phyloP scores from a whole-genome alignment of 129 eudicot species.

The Scalesia atractyloides region DNA sequence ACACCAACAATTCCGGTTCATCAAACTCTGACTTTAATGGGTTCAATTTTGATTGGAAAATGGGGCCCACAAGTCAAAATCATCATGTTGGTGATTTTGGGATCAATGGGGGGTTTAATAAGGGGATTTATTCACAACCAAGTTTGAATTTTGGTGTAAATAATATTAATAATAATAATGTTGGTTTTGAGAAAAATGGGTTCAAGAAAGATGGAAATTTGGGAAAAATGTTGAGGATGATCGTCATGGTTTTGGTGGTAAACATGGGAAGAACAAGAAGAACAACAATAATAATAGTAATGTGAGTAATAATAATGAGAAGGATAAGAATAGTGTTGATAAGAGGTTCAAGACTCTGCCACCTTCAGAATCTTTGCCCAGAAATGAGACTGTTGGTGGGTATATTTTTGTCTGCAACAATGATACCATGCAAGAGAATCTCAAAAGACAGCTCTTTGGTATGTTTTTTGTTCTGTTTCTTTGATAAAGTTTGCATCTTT shows the following conservation, averaged over 20 bases:
- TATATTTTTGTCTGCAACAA: slow-evolving; percentile 96
- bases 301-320: slow-evolving; percentile 29
- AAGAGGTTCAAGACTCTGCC: slow-evolving; percentile 97
- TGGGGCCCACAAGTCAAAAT: slow-evolving; percentile 36
- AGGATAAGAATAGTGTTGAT: slow-evolving; percentile 49
- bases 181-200: slow-evolving; percentile 25
- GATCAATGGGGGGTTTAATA: slow-evolving; percentile 85
- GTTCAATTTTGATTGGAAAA: slow-evolving; percentile 63
- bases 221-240: slow-evolving; percentile 40
- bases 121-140: slow-evolving; percentile 70
- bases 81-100: slow-evolving; percentile 31
- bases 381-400: slow-evolving; percentile 92
- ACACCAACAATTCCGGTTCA: background rate
- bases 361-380: slow-evolving; percentile 83
- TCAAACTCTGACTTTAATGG: slow-evolving; percentile 48
- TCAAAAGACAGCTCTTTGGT: slow-evolving; percentile 94
- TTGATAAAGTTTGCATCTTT: background rate
- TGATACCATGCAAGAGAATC: slow-evolving; percentile 97
- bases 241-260: slow-evolving; percentile 36
- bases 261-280: slow-evolving; percentile 64
- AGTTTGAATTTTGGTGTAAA: slow-evolving; percentile 39
- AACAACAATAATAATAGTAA: slow-evolving; percentile 31
- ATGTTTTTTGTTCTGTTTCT: slow-evolving; percentile 12
- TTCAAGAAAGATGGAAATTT: slow-evolving; percentile 39
- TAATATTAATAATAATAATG: background rate